phyloP scores from a whole-genome alignment of 2,329 filamentous ascomycete species.

The Dothistroma septosporum region DNA sequence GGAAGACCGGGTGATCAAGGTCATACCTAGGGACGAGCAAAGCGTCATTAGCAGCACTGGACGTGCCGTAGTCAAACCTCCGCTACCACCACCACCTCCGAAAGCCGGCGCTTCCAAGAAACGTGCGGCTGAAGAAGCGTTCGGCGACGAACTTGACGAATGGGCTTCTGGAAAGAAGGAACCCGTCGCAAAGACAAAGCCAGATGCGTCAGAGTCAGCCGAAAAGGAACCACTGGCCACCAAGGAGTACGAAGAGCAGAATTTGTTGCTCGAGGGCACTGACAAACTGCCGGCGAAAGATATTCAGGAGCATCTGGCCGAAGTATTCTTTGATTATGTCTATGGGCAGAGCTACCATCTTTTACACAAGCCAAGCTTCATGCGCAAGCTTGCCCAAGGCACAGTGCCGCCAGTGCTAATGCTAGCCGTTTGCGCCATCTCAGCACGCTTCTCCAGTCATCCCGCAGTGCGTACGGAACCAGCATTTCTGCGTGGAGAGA shows the following conservation, averaged over 20 bases:
- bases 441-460: constrained; percentile 91
- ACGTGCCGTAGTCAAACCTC: constrained; percentile 79
- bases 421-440: constrained; percentile 89
- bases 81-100: constrained; percentile 54
- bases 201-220: constrained; percentile 18
- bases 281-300: constrained; percentile 80
- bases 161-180: constrained; percentile 56
- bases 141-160: constrained; percentile 72
- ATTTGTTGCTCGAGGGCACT: constrained; percentile 72
- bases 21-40: constrained; percentile 81
- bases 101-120: constrained; percentile 66
- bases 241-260: constrained; percentile 65
- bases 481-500: constrained; percentile 81
- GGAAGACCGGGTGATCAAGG: constrained; percentile 96
- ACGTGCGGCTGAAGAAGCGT: constrained; percentile 79
- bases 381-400: constrained; percentile 76
- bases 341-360: constrained; percentile 95
- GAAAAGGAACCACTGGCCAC: constrained; percentile 13
- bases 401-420: constrained; percentile 84
- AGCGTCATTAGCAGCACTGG: constrained; percentile 64
- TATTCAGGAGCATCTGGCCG: constrained; percentile 86
- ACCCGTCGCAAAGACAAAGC: constrained; percentile 41
- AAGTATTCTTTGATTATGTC: constrained; percentile 92
- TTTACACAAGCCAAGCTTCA: constrained; percentile 94
- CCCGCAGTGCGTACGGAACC: constrained; percentile 71